Base-by-base conservation (phyloP, 306 rosid species). In the Vigna hirtella region DNA sequence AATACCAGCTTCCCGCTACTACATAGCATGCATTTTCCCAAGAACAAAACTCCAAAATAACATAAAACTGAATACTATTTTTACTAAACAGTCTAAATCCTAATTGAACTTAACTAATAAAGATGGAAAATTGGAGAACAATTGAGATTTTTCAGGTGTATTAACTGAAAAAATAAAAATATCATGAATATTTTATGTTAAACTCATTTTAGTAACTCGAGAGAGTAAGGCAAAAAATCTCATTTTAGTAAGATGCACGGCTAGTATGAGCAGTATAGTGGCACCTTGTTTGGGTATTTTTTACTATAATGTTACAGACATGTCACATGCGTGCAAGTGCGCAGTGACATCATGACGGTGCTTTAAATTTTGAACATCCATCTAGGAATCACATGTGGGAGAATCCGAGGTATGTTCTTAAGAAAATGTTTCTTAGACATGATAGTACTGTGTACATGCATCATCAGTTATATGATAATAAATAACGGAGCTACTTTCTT, bases 311-410 rank as follows among this genome's bases (percentile, higher is more conserved):
- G 18, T 15, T 17, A 13, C 20, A 7, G 66, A 50, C 78, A 50
- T 17, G 49, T 63, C 67, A 51, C 83, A 43, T 63, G 83, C 3
- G 5, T 49, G 64, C 64, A 77, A 57, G 26, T 69, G 70, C 40
- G 2, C 16, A 45, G 47, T 3, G 26, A 40, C 74, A 26, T 14
- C 40, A 8, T 16, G 36, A 73, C 2, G 36, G 18, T 73, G 34
- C 69, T 64, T 65, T 65, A 43, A 30, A 30, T 13, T 55, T 28
- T 9, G 45, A 32, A 47, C 64, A 24, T 4, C 9, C 8, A 8
- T 30, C 24, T 1, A 43, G 53, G 52, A 66, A 72, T 9, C 59
- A 28, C 32, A 40, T 17, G 43, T 17, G 43, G 20, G 26, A 72
- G 79, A 53, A 74, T 56, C 79, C 75, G 32, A 80, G 74, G 67